These are phyloP conservation scores for Stevia rebaudiana DNA, from an alignment of 140 eudicot species.

Conservation along the genomic window DNA sequence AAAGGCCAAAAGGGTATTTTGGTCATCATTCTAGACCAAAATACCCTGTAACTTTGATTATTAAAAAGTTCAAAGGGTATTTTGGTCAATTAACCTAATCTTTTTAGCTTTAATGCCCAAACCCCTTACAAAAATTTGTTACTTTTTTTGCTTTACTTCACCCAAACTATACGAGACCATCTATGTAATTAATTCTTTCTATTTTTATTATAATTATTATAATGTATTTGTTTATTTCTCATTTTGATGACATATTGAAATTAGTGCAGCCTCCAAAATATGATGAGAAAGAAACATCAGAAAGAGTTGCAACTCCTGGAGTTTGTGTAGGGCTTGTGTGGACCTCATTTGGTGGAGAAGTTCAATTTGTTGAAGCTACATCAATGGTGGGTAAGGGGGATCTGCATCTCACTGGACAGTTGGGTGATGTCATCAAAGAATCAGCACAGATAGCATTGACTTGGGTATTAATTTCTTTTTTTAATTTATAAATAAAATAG, in stretches of 20 bases:
- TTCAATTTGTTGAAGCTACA: slow-evolving; percentile 88
- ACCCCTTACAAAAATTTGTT: no score
- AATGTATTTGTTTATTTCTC: not conserved
- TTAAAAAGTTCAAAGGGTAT: no score
- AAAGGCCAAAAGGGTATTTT: no score
- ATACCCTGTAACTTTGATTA: no score
- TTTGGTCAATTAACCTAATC: no score
- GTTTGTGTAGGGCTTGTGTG: slow-evolving; percentile 91
- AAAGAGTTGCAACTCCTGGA: slow-evolving; percentile 85
- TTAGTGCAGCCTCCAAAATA: slow-evolving; percentile 77
- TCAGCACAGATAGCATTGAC: slow-evolving; percentile 98
- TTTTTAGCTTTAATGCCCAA: no score
- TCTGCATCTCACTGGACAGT: slow-evolving; percentile 93
- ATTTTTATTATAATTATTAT: not conserved
- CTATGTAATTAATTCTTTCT: no score
- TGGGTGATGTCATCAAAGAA: slow-evolving; percentile 95
- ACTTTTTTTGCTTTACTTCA: no score
- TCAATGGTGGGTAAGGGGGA: slow-evolving; percentile 90
- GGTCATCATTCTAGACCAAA: no score
- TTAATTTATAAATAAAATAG: no score
- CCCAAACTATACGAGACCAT: no score
- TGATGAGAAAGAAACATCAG: slow-evolving; percentile 87
- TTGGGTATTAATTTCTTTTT: slow-evolving; percentile 55
- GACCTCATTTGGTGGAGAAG: slow-evolving; percentile 96
- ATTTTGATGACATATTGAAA: not conserved